A percentile compares a stretch with the other conserved stretches of the same genome.
These are phyloP conservation scores for Botrytis aclada DNA, from an alignment of 2,329 filamentous ascomycete genomes.

Conservation along the genomic window DNA sequence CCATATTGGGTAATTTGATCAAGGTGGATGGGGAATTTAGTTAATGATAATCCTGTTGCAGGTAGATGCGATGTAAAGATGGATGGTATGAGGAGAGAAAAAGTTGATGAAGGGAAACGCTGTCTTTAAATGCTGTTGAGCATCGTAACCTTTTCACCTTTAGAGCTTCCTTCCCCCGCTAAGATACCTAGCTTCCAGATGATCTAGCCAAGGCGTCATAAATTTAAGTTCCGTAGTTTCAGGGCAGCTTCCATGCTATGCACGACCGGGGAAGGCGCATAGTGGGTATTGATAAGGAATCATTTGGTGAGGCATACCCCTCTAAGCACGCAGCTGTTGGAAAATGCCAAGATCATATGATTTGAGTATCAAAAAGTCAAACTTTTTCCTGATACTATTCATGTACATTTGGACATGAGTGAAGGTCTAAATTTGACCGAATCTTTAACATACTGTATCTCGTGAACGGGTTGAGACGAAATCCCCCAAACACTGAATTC, in stretches of 20 bases:
- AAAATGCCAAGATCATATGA: constrained; percentile 10
- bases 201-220: constrained; percentile 15
- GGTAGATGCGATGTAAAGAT: background rate
- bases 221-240: constrained; percentile 8
- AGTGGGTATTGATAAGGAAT: constrained; percentile 15
- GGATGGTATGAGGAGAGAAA: background rate
- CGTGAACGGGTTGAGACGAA: background rate
- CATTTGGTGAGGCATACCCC: background rate
- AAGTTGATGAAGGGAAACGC: background rate
- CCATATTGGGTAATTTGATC: constrained; percentile 27
- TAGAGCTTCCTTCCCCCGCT: background rate
- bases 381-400: background rate
- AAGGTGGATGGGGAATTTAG: background rate
- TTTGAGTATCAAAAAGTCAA: background rate
- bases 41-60: background rate
- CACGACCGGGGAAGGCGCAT: constrained; percentile 10
- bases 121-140: constrained; percentile 9
- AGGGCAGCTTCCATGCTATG: constrained; percentile 15
- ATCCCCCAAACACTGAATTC: background rate
- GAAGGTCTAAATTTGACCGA: background rate
- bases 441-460: background rate
- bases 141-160: background rate
- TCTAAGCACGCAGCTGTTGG: constrained; percentile 1
- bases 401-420: background rate
- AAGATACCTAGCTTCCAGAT: background rate